Base-by-base conservation (phyloP, 192 early-diverging fungal species). In the Podila clonocystis region DNA sequence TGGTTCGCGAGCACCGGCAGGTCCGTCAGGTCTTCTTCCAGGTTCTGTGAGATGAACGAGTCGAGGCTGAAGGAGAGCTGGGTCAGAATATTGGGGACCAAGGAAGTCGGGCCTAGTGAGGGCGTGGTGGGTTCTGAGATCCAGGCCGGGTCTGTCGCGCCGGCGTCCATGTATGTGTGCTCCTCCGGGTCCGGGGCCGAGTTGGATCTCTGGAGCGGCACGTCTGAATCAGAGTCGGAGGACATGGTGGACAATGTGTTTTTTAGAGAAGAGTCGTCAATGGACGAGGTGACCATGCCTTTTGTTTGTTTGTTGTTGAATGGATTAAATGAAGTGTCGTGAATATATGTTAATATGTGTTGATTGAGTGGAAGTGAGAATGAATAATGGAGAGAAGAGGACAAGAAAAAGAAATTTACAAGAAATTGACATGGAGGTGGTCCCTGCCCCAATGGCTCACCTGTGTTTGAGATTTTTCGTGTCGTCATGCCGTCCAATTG, bases 51-150 rank as follows among this genome's bases (percentile, higher is more conserved):
- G 38, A 80, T 80, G 29, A 80, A 80, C 2, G 77, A 62, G 61
- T 80, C 77, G 20, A 80, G 77, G 41, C 77, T 80, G 57, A 80
- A 80, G 0, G 77, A 73, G 57, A 80, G 62, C 48, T 73, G 77
- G 13, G 71, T 80, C 20, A 80, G 58, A 31, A 80, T 80, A 26
- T 64, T 80, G 60, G 77, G 77, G 2, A 80, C 58, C 3, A 80
- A 30, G 17, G 59, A 61, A 12, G 68, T 79, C 19, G 77, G 77
- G 0, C 66, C 64, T 5, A 73, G 20, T 19, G 71, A 24, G 3
- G 77, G 77, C 15, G 70, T 80, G 12, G 77, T 50, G 4, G 77
- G 65, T 34, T 72, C 77, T 0, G 77, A 80, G 63, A 77, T 63
- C 45, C 59, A 65, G 29, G 68, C 55, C 0, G 69, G 52, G 33